Base-by-base conservation (phyloP, 2,329 filamentous ascomycete genomes). In the Claviceps cyperi region DNA sequence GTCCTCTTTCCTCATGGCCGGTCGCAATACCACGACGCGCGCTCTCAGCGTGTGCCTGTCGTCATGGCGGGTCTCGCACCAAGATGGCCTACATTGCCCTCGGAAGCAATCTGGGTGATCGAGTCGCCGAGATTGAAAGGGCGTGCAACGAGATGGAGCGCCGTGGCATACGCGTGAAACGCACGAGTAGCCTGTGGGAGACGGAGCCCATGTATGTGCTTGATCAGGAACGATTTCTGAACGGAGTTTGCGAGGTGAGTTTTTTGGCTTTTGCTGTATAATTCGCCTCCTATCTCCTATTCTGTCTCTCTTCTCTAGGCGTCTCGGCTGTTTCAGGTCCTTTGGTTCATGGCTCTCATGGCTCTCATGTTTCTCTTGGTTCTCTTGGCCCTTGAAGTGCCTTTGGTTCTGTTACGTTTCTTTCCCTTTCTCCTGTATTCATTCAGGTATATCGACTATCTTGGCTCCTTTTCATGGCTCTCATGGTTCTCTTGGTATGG, bases 151-250 rank as follows among this genome's bases (percentile, higher is more conserved):
- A 84, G 62, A 88, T 98, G 80, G 80, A 86, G 55, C 70, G 73
- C 43, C 73, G 78, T 21, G 81, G 80, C 36, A 87, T 97, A 61
- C 78, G 69, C 49, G 77, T 98, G 39, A 75, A 80, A 59, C 76
- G 83, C 58, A 95, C 91, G 0, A 97, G 91, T 64, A 84, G 81
- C 53, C 72, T 98, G 3, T 98, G 92, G 77, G 89, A 97, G 69
- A 98, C 91, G 3, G 81, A 87, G 58, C 88, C 92, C 21, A 98
- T 98, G 92, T 98, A 98, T 66, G 85, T 96, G 55, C 71, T 85
- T 54, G 84, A 96, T 55, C 92, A 98, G 65, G 81, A 82, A 54
- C 78, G 79, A 32, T 98, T 98, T 62, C 71, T 96, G 46, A 98
- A 98, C 63, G 92, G 89, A 19, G 90, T 83, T 51, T 95, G 88